Conservation (phyloP, 495 filamentous ascomycete genomes). For the Trichoderma asperelloides region DNA sequence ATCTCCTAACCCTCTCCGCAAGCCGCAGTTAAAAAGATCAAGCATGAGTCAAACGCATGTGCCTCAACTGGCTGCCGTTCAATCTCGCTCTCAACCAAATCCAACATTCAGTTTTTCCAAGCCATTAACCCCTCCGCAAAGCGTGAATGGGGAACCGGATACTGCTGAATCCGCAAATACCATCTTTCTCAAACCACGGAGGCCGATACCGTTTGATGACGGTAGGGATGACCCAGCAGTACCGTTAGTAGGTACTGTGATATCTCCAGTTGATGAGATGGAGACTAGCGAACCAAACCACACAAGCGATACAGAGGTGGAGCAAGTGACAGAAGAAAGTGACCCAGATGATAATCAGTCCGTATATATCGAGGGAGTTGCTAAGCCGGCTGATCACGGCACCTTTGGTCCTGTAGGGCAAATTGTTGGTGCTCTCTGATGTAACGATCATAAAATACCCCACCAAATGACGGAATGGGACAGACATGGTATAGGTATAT, state of each 20-base stretch:
- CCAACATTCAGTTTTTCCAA: conserved; percentile 24
- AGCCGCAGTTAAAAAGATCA: conserved; percentile 23
- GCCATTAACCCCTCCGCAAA: conserved; percentile 18
- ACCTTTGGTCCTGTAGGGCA: not conserved
- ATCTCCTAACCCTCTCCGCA: conserved; percentile 8
- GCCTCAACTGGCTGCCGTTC: conserved; percentile 14
- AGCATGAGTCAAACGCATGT: conserved; percentile 19
- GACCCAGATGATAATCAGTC: not conserved
- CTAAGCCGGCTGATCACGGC: not conserved
- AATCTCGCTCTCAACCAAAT: conserved; percentile 15
- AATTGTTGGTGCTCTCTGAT: not conserved
- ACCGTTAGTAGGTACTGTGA: not conserved
- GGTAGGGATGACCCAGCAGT: not conserved
- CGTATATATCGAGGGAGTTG: not conserved
- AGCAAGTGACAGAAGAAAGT: not conserved
- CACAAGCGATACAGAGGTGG: not conserved
- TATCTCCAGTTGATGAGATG: not conserved
- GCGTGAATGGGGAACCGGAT: not conserved
- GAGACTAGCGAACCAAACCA: conserved; percentile 2
- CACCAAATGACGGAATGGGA: not conserved
- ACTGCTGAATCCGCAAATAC: not conserved
- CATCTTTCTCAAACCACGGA: not conserved
- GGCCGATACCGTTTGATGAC: not conserved
- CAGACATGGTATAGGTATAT: not conserved
- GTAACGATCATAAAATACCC: not conserved